These are phyloP conservation scores for Chytriomyces confervae DNA, from an alignment of 192 early-diverging fungal species.

Conservation along the genomic window DNA sequence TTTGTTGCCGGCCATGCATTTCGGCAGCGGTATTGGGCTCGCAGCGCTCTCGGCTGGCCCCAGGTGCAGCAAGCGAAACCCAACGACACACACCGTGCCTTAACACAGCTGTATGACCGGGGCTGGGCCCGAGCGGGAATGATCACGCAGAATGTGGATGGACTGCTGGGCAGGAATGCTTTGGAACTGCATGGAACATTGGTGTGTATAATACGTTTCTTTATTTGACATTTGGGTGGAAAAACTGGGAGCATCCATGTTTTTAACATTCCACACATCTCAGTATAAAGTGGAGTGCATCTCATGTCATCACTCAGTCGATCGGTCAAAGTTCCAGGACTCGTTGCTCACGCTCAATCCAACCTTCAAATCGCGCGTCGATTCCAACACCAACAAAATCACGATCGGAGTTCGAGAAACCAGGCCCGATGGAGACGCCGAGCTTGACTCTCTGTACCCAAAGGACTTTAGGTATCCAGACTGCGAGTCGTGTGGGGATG, in stretches of 20 bases:
- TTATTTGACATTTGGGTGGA: no score
- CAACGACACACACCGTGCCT: conserved; percentile 73
- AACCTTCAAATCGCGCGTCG: neutral
- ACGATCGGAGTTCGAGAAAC: conserved; percentile 33
- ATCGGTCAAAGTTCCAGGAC: conserved; percentile 71
- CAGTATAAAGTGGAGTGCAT: conserved; percentile 72
- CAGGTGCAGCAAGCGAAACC: conserved; percentile 70
- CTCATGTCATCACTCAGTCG: conserved; percentile 61
- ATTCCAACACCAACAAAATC: conserved; percentile 53
- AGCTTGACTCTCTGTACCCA: conserved; percentile 57
- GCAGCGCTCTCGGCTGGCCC: conserved; percentile 83
- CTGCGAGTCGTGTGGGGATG: conserved; percentile 68
- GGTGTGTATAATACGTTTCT: conserved; percentile 6
- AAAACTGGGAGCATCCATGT: no score
- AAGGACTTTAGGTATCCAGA: conserved; percentile 72
- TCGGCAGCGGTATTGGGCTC: conserved; percentile 90
- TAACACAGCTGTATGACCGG: conserved; percentile 57
- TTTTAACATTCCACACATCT: neutral
- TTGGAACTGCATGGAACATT: conserved; percentile 91
- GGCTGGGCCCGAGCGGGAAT: conserved; percentile 58
- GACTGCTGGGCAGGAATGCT: conserved; percentile 64
- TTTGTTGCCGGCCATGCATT: conserved; percentile 62
- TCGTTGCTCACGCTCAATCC: conserved; percentile 74
- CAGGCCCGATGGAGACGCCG: conserved; percentile 86
- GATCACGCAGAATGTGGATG: conserved; percentile 95